phyloP scores from a whole-genome alignment of 2,329 filamentous ascomycete genomes.

The Myriangium duriaei region DNA sequence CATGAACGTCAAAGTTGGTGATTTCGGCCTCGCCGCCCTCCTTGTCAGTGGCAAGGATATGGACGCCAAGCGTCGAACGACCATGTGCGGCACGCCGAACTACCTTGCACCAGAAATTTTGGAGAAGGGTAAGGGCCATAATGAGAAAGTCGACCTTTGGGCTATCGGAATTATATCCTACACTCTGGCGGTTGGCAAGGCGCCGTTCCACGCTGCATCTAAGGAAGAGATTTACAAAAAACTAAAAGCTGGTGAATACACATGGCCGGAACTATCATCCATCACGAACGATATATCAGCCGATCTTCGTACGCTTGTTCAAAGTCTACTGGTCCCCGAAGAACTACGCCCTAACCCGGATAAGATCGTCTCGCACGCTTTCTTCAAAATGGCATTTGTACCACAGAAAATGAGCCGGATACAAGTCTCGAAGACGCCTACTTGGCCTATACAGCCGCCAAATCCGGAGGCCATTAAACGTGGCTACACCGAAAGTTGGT shows the following conservation, averaged over 20 bases:
- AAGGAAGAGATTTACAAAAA: slow-evolving; percentile 72
- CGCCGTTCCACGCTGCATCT: slow-evolving; percentile 86
- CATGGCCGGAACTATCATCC: slow-evolving; percentile 59
- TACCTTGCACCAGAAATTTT: slow-evolving; percentile 96
- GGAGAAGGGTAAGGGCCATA: slow-evolving; percentile 89
- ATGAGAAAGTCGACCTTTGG: slow-evolving; percentile 98
- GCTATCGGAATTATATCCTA: slow-evolving; percentile 97
- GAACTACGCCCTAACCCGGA: slow-evolving; percentile 65
- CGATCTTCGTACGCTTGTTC: slow-evolving; percentile 67
- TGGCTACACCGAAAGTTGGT: slow-evolving; percentile 41
- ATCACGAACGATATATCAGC: slow-evolving; percentile 58
- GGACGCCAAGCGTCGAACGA: slow-evolving; percentile 69
- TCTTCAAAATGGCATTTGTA: slow-evolving; percentile 67
- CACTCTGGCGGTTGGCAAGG: slow-evolving; percentile 91
- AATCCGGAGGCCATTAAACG: slow-evolving; percentile 30
- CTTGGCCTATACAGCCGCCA: slow-evolving; percentile 33
- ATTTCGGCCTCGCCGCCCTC: slow-evolving; percentile 88
- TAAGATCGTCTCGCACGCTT: slow-evolving; percentile 64
- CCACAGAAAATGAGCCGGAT: slow-evolving; percentile 40
- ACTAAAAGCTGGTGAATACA: slow-evolving; percentile 59
- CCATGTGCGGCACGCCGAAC: slow-evolving; percentile 92
- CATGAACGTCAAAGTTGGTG: slow-evolving; percentile 97
- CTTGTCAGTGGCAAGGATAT: slow-evolving; percentile 85
- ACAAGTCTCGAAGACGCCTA: slow-evolving; percentile 34
- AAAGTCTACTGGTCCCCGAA: slow-evolving; percentile 61